These are phyloP conservation scores for Tuber borchii DNA, from an alignment of 495 filamentous ascomycete species.

Conservation along the genomic window DNA sequence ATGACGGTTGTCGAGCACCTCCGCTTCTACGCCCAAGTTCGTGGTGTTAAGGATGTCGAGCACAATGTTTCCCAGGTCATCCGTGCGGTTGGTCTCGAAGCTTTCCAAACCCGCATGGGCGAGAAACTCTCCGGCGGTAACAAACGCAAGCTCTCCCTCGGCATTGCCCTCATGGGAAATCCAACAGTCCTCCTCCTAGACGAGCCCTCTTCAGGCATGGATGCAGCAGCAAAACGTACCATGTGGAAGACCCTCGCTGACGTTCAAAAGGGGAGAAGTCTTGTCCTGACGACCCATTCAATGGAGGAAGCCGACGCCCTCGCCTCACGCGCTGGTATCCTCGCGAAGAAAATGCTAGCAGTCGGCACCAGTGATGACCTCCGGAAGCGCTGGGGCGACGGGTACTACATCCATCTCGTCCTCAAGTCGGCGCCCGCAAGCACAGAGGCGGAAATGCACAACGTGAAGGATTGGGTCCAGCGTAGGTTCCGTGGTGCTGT, in stretches of 20 bases:
- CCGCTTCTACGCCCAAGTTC: slow-evolving; percentile 63
- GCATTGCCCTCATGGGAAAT: slow-evolving; percentile 72
- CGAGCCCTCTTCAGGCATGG: slow-evolving; percentile 63
- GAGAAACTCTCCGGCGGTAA: slow-evolving; percentile 65
- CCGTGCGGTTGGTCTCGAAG: slow-evolving; percentile 54
- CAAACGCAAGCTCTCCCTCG: slow-evolving; percentile 64
- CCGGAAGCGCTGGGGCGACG: slow-evolving; percentile 55
- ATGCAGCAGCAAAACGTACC: slow-evolving; percentile 64
- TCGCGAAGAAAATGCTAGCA: slow-evolving; percentile 65
- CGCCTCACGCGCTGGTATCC: slow-evolving; percentile 62
- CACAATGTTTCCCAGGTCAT: slow-evolving; percentile 58
- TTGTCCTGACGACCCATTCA: slow-evolving; percentile 68
- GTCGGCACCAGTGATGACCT: slow-evolving; percentile 58
- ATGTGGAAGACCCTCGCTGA: slow-evolving; percentile 66
- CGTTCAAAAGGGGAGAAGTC: slow-evolving; percentile 54
- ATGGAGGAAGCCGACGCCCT: slow-evolving; percentile 78
- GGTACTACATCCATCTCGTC: slow-evolving; percentile 65
- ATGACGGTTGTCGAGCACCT: slow-evolving; percentile 69
- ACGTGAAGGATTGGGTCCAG: slow-evolving; percentile 57
- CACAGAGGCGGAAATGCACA: slow-evolving; percentile 56
- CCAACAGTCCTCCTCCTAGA: slow-evolving; percentile 67
- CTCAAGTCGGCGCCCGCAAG: slow-evolving; percentile 65
- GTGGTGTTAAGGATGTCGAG: slow-evolving; percentile 58
- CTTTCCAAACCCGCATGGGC: slow-evolving; percentile 58
- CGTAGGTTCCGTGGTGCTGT: slow-evolving; percentile 53